Conservation (phyloP, 768 basidiomycete genomes). For the Trametes cubensis region DNA sequence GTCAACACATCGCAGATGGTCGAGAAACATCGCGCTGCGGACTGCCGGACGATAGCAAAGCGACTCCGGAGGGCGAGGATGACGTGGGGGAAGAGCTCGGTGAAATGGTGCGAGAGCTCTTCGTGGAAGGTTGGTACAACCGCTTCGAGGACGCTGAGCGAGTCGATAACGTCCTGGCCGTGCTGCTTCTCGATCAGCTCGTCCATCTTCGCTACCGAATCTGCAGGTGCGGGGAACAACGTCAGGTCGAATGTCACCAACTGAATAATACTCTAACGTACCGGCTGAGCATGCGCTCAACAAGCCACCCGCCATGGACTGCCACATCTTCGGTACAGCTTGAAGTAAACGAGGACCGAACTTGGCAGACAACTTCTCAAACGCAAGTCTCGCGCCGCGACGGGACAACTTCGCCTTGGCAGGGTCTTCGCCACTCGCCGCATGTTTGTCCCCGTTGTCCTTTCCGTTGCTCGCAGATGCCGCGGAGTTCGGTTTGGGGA, state of each 20-base stretch:
- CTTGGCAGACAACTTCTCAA: conserved; percentile 71
- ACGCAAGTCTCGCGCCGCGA: conserved; percentile 84
- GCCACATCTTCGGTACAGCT: conserved; percentile 93
- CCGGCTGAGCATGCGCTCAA: conserved; percentile 67
- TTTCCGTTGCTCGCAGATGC: conserved; percentile 34
- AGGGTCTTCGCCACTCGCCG: conserved; percentile 56
- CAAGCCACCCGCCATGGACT: conserved; percentile 83
- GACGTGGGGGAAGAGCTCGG: conserved; percentile 75
- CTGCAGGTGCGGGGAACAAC: conserved; percentile 35
- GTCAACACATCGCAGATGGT: conserved; percentile 88
- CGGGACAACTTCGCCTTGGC: conserved; percentile 71
- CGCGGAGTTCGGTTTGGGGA: conserved; percentile 48
- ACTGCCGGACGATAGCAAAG: conserved; percentile 88
- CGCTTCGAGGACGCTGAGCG: conserved; percentile 85
- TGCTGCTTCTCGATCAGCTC: conserved; percentile 65
- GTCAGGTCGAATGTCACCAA: not conserved
- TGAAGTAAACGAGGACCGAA: conserved; percentile 77
- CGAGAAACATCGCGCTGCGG: conserved; percentile 84
- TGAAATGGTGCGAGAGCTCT: conserved; percentile 68
- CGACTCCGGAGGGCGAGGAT: conserved; percentile 78
- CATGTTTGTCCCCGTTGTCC: conserved; percentile 47
- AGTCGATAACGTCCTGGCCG: conserved; percentile 92
- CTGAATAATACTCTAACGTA: too few species aligned
- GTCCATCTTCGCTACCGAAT: conserved; percentile 61
- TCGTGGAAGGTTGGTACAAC: conserved; percentile 75